These are phyloP conservation scores for Solanum chilense DNA, from an alignment of 257 asterid genomes.

Conservation along the genomic window DNA sequence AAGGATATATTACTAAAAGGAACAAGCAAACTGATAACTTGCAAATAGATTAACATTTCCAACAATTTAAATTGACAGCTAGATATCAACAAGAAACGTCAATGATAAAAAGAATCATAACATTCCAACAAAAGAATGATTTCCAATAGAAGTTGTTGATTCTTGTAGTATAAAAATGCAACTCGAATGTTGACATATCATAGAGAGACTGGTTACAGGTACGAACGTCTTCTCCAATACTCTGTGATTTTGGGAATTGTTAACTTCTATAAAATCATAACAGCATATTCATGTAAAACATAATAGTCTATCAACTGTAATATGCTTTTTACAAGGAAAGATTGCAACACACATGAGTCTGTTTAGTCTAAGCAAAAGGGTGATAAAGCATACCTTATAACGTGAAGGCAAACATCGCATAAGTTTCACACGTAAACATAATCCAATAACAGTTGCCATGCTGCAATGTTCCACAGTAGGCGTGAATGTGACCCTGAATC, in stretches of 20 bases:
- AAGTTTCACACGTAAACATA: constrained; percentile 92
- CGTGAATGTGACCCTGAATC: constrained; percentile 76
- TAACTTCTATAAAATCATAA: not conserved
- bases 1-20: not conserved
- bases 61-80: not conserved
- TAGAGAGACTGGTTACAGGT: not conserved
- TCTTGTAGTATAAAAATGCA: not conserved
- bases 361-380: not conserved
- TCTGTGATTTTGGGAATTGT: not conserved
- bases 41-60: not conserved
- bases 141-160: not conserved
- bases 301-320: not conserved
- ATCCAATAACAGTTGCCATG: constrained; percentile 84
- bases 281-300: not conserved
- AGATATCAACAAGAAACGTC: not conserved
- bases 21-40: not conserved
- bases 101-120: not conserved
- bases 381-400: constrained; percentile 45
- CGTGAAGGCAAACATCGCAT: constrained; percentile 81
- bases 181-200: not conserved
- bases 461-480: constrained; percentile 98
- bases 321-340: not conserved
- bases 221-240: not conserved
- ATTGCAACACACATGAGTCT: not conserved
- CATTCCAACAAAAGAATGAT: not conserved